A percentile compares a stretch with the other conserved stretches of the same genome.
Conservation (phyloP, 805 yeast genomes). For the Yarrowia osloensis region DNA sequence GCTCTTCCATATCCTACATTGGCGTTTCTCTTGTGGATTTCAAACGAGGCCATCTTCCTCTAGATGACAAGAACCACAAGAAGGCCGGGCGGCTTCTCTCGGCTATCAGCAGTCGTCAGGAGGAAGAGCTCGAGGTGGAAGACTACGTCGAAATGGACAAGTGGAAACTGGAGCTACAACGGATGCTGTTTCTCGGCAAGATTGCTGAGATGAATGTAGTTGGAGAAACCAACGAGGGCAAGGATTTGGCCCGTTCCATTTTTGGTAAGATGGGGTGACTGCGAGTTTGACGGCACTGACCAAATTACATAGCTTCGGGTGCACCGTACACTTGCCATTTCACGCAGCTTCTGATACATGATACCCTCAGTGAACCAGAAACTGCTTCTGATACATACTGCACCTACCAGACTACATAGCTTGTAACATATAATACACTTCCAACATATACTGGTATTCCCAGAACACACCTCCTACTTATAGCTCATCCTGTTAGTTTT, state of each 20-base stretch:
- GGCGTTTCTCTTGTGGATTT: conserved; percentile 51
- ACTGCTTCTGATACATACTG: too few relatives aligned
- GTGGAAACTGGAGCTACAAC: conserved; percentile 52
- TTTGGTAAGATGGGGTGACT: conserved; percentile 1
- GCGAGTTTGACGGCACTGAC: not conserved
- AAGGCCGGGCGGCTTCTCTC: conserved; percentile 36
- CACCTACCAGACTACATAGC: too few relatives aligned
- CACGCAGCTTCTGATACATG: too few relatives aligned
- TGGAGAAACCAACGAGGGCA: conserved; percentile 32
- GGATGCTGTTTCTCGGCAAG: conserved; percentile 52
- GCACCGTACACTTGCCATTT: too few relatives aligned
- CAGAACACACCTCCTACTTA: too few relatives aligned
- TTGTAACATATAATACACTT: too few relatives aligned
- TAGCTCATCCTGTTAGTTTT: too few relatives aligned
- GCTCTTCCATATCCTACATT: conserved; percentile 38
- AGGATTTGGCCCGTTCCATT: conserved; percentile 35
- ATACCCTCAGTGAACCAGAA: too few relatives aligned
- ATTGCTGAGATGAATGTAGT: conserved; percentile 62
- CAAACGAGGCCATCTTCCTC: conserved; percentile 40
- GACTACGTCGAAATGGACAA: conserved; percentile 10
- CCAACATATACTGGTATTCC: too few relatives aligned
- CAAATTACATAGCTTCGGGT: too few relatives aligned
- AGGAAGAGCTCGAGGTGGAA: not conserved
- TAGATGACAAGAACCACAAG: conserved; percentile 40
- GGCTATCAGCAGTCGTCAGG: not conserved